Percentiles rank a stretch among this genome's conserved stretches.
Evolutionary conservation across 2,329 filamentous ascomycete species (phyloP).

Genomic region (Nemania sp.): DNA sequence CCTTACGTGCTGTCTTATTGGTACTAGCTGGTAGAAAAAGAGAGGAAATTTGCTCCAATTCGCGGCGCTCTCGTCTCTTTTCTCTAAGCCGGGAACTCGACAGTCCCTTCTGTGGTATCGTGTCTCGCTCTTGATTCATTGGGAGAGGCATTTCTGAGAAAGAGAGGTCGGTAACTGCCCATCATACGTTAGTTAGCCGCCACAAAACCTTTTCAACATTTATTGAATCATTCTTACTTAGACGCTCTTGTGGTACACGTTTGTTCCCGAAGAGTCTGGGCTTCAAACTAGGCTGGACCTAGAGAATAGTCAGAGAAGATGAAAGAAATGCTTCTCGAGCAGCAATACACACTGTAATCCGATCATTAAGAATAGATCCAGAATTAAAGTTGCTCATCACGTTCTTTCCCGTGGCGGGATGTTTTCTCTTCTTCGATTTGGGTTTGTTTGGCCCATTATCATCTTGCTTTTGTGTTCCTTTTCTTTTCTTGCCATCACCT

Average conservation of each 20-base stretch:
- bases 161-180: slow-evolving; percentile 53
- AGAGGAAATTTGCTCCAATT: slow-evolving; percentile 42
- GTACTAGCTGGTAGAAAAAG: slow-evolving; percentile 39
- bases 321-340: background rate
- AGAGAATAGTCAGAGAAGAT: slow-evolving; percentile 19
- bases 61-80: slow-evolving; percentile 37
- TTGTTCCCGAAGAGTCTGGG: slow-evolving; percentile 52
- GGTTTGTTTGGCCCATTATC: slow-evolving; percentile 20
- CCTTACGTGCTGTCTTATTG: slow-evolving; percentile 11
- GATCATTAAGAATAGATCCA: slow-evolving; percentile 53
- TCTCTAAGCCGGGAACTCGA: slow-evolving; percentile 30
- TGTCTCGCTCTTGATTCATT: slow-evolving; percentile 31
- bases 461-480: slow-evolving; percentile 24
- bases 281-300: slow-evolving; percentile 39
- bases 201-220: background rate
- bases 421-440: slow-evolving; percentile 35
- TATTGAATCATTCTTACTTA: slow-evolving; percentile 41
- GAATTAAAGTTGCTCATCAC: slow-evolving; percentile 61
- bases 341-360: slow-evolving; percentile 53
- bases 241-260: slow-evolving; percentile 40
- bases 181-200: slow-evolving; percentile 2
- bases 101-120: slow-evolving; percentile 29
- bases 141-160: slow-evolving; percentile 57
- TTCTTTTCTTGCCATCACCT: slow-evolving; percentile 31
- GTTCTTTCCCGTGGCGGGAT: slow-evolving; percentile 46